Percentiles rank a stretch among this genome's conserved stretches.
phyloP scores from a whole-genome alignment of 2,329 filamentous ascomycete species.

The Ceratocystis huliohia region DNA sequence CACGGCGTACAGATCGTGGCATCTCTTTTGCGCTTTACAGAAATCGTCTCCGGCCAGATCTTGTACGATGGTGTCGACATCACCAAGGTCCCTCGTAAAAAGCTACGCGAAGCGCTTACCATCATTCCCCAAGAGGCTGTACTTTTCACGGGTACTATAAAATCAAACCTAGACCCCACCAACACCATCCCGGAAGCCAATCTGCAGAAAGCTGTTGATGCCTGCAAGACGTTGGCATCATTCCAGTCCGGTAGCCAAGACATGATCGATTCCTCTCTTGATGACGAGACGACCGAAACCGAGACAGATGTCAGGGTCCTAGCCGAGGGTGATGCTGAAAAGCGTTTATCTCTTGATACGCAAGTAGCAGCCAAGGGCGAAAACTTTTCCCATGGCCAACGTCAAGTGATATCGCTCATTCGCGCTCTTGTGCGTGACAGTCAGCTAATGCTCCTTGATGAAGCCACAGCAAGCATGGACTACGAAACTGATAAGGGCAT shows the following conservation, averaged over 20 bases:
- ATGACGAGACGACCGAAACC: conserved; percentile 17
- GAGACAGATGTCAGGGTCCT: conserved; percentile 1
- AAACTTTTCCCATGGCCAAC: conserved; percentile 38
- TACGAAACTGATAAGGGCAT: conserved; percentile 36
- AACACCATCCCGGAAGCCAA: conserved; percentile 35
- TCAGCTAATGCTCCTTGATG: conserved; percentile 37
- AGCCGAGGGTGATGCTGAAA: conserved; percentile 21
- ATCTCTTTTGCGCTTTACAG: conserved; percentile 35
- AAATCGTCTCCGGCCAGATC: conserved; percentile 33
- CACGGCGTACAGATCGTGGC: conserved; percentile 29
- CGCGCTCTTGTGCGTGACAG: conserved; percentile 36
- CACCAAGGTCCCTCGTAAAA: conserved; percentile 31
- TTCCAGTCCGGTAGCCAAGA: conserved; percentile 28
- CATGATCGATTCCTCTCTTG: conserved; percentile 17
- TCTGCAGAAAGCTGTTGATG: conserved; percentile 46
- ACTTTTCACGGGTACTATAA: conserved; percentile 35
- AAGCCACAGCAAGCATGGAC: conserved; percentile 40
- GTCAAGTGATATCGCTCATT: conserved; percentile 37
- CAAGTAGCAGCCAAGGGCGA: conserved; percentile 33
- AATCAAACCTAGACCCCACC: conserved; percentile 46
- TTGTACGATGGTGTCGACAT: conserved; percentile 37
- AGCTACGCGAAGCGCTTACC: conserved; percentile 35
- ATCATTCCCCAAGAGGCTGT: conserved; percentile 41
- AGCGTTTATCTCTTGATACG: conserved; percentile 30
- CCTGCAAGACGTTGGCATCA: conserved; percentile 37